Base-by-base conservation (phyloP, 1,284 basidiomycete species). In the Ceratobasidium sp. region DNA sequence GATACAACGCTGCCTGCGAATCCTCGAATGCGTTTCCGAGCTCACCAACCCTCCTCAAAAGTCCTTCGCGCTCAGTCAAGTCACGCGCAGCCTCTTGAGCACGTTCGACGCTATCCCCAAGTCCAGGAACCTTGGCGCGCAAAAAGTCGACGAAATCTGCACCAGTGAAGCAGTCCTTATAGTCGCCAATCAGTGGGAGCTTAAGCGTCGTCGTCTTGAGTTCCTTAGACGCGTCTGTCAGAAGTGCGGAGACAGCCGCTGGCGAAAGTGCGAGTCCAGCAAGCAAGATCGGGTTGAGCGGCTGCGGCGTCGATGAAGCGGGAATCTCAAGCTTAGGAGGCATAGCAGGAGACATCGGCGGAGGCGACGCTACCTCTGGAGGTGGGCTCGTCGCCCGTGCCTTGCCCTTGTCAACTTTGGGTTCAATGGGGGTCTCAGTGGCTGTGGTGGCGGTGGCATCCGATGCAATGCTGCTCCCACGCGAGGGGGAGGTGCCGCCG, bases 131-230 rank as follows among this genome's bases (percentile, higher is more conserved):
- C 76, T 91, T 89, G 75, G 88, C 87, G 75, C 87, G 88, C 67
- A 95, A 82, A 93, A 93, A 95, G 36, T 86, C 85, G 19, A 90
- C 90, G 76, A 95, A 89, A 76, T 95, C 93, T 51, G 93, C 92
- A 62, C 93, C 93, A 4, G 89, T 90, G 81, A 96, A 96, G 76
- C 92, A 93, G 78, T 94, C 91, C 54, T 90, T 89, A 79, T 96
- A 96, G 81, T 95, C 93, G 31, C 95, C 95, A n/a, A 97, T 82
- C 27, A 97, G 85, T 0, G 94, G 92, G 83, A 94, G 90, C 64
- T 89, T 91, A 75, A 91, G 87, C 44, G 89, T 85, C 76, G 87
- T 89, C 75, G 90, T 86, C 59, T 85, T 89, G 75, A 91, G 84
- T 80, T 93, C 89, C 27, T 85, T 82, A 64, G 89, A 87, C 62